Percentiles rank a stretch among this genome's conserved stretches.
phyloP scores from a whole-genome alignment of 2,329 filamentous ascomycete genomes.

The Botrytis aclada region DNA sequence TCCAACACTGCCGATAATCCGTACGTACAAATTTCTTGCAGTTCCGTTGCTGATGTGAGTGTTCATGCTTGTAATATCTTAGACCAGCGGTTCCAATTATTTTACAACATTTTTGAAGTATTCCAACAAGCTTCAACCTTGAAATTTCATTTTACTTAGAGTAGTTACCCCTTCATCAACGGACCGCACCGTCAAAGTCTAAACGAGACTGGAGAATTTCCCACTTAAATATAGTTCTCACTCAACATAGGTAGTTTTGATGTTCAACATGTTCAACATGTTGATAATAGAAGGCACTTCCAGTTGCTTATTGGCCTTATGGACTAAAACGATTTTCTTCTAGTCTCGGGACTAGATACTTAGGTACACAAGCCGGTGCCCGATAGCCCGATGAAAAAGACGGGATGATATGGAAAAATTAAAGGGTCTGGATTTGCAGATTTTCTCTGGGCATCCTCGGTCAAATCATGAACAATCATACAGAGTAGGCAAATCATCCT shows the following conservation, averaged over 20 bases:
- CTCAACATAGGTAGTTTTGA: neutral
- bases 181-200: conserved; percentile 10
- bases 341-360: conserved; percentile 4
- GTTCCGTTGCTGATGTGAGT: conserved; percentile 12
- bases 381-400: conserved; percentile 10
- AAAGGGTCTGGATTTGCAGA: conserved; percentile 11
- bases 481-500: neutral
- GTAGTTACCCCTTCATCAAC: conserved; percentile 13
- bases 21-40: conserved; percentile 16
- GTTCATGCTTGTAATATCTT: conserved; percentile 11
- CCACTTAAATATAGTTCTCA: neutral
- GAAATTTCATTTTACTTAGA: neutral
- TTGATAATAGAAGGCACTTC: neutral
- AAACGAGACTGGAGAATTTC: conserved; percentile 1
- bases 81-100: neutral
- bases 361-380: neutral
- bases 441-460: conserved; percentile 8
- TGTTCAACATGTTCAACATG: neutral
- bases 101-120: neutral
- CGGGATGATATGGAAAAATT: neutral
- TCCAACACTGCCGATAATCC: neutral
- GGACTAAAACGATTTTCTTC: neutral
- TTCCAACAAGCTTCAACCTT: conserved; percentile 6
- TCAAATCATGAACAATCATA: conserved; percentile 7
- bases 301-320: conserved; percentile 3